Evolutionary conservation across 768 basidiomycete species (phyloP).

Genomic region (Psilocybe subaeruginosa): DNA sequence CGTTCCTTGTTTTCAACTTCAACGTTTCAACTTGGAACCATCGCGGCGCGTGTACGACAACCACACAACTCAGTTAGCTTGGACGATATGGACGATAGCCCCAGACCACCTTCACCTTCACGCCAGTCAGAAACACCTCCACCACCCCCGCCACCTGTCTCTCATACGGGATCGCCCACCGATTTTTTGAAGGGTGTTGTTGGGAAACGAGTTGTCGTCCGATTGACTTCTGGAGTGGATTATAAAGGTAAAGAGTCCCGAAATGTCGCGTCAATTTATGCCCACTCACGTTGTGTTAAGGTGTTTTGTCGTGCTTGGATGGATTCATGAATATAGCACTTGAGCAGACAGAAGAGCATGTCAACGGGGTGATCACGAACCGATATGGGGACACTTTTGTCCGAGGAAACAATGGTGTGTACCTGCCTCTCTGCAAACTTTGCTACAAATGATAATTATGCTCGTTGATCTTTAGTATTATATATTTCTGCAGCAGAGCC

Average conservation of each 20-base stretch:
- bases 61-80: neutral
- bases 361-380: constrained; percentile 85
- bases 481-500: neutral
- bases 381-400: constrained; percentile 96
- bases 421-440: constrained; percentile 1
- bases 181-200: constrained; percentile 96
- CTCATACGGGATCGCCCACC: constrained; percentile 78
- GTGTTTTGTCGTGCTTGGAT: constrained; percentile 92
- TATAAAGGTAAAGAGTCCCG: constrained; percentile 69
- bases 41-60: neutral
- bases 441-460: neutral
- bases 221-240: constrained; percentile 90
- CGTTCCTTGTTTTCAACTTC: neutral
- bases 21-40: neutral
- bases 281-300: constrained; percentile 42
- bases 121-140: constrained; percentile 36
- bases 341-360: constrained; percentile 96
- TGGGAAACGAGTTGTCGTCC: constrained; percentile 92
- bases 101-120: constrained; percentile 25
- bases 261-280: constrained; percentile 3
- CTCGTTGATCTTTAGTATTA: neutral
- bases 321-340: constrained; percentile 99
- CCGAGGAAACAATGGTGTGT: constrained; percentile 85
- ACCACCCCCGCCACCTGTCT: constrained; percentile 54
- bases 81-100: constrained; percentile 26